These are phyloP conservation scores for Globisporangium cylindrosporum DNA, from an alignment of 352 stramenopile genomes.

Conservation along the genomic window DNA sequence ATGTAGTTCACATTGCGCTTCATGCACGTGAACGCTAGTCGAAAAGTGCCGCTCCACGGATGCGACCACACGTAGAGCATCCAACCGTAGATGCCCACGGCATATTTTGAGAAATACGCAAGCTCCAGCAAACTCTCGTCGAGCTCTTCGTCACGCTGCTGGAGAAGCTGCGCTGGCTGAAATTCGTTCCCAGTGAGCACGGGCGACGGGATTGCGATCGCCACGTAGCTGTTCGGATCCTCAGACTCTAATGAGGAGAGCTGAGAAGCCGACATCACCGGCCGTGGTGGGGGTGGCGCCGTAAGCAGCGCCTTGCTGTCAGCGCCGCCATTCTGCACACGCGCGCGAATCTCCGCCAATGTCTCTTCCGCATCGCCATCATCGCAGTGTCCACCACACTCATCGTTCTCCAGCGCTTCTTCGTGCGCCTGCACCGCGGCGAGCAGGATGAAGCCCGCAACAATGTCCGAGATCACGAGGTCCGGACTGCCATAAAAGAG, in stretches of 20 bases:
- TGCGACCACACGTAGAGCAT: constrained; percentile 91
- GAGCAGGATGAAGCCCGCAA: constrained; percentile 80
- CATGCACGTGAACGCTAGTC: constrained; percentile 72
- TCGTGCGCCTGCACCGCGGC: constrained; percentile 81
- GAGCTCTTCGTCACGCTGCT: constrained; percentile 45
- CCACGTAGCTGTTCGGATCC: constrained; percentile 35
- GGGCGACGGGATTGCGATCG: constrained; percentile 47
- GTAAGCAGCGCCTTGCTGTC: constrained; percentile 4
- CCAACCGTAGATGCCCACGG: constrained; percentile 86
- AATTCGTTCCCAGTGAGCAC: neutral
- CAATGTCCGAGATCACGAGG: constrained; percentile 86
- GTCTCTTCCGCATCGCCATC: constrained; percentile 42
- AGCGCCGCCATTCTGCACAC: constrained; percentile 20
- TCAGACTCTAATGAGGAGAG: constrained; percentile 22
- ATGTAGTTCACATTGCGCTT: constrained; percentile 62
- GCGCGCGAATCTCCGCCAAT: constrained; percentile 46
- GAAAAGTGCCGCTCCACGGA: constrained; percentile 76
- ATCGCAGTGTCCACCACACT: constrained; percentile 22
- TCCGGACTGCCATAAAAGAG: constrained; percentile 87
- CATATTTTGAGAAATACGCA: constrained; percentile 84
- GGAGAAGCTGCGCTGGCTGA: constrained; percentile 23
- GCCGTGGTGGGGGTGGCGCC: neutral
- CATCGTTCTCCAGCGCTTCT: constrained; percentile 36
- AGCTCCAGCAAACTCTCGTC: constrained; percentile 53
- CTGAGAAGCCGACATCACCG: constrained; percentile 18